Evolutionary conservation across 2,329 filamentous ascomycete species (phyloP).

Genomic region (Cladosporium sp.): DNA sequence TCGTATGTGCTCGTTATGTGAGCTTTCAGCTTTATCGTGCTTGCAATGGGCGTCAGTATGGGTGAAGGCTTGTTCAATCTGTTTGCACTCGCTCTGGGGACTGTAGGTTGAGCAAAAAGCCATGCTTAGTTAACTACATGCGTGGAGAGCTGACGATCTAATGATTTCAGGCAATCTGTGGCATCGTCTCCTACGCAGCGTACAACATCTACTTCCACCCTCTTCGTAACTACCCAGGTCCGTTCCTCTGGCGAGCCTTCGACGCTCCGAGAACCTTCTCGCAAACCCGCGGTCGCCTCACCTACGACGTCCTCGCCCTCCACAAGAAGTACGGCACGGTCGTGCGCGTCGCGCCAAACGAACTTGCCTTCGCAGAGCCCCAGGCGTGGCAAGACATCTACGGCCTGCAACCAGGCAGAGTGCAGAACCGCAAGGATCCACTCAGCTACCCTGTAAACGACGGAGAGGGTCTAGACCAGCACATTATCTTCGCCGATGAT

Average conservation of each 20-base stretch:
- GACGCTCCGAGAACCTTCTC: neutral
- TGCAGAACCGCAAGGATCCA: conserved; percentile 26
- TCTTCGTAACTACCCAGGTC: conserved; percentile 44
- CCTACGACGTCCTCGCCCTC: conserved; percentile 23
- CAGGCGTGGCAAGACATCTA: conserved; percentile 47
- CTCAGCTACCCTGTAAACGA: conserved; percentile 24
- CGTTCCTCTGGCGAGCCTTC: conserved; percentile 28
- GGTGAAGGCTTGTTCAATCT: neutral
- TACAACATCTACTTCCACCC: conserved; percentile 48
- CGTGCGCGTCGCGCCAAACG: conserved; percentile 50
- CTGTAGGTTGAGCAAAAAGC: neutral
- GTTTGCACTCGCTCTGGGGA: neutral
- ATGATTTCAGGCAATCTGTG: neutral
- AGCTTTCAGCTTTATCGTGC: neutral
- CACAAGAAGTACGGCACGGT: conserved; percentile 44
- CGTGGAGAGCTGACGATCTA: neutral
- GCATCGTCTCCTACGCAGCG: conserved; percentile 21
- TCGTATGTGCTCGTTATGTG: too few species aligned
- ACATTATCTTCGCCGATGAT: conserved; percentile 2
- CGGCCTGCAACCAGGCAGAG: conserved; percentile 29
- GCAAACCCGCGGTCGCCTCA: conserved; percentile 18
- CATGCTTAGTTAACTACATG: neutral
- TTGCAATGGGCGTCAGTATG: neutral
- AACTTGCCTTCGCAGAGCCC: conserved; percentile 46
- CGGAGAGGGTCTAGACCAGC: conserved; percentile 19